Conservation (phyloP, 805 yeast species). For the Metschnikowia proteae region DNA sequence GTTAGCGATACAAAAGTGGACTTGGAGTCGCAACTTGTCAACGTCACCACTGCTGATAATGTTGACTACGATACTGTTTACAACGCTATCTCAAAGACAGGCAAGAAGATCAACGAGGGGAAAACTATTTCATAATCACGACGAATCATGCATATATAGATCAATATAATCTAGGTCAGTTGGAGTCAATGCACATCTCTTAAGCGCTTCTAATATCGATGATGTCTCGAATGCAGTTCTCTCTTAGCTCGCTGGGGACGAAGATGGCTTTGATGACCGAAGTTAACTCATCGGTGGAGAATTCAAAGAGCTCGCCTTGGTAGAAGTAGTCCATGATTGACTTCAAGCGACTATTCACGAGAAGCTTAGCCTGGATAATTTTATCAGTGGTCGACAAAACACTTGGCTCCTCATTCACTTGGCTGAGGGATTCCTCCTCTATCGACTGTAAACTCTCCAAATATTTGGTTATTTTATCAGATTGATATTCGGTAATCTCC, state of each 20-base stretch:
- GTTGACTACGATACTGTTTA: constrained; percentile 75
- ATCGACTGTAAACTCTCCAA: constrained; percentile 15
- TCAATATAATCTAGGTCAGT: neutral
- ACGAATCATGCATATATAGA: neutral
- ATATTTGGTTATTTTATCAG: constrained; percentile 28
- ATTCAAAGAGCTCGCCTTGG: constrained; percentile 49
- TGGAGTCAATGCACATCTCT: neutral
- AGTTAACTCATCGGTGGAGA: constrained; percentile 45
- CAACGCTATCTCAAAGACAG: constrained; percentile 81
- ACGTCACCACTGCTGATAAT: constrained; percentile 55
- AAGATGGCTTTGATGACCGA: constrained; percentile 41
- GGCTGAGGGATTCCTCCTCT: constrained; percentile 9
- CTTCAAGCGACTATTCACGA: constrained; percentile 38
- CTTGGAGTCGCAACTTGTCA: constrained; percentile 76
- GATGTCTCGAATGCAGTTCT: constrained; percentile 44
- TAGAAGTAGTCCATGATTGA: constrained; percentile 48
- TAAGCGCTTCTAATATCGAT: constrained; percentile 36
- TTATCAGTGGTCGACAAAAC: constrained; percentile 15
- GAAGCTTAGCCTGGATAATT: constrained; percentile 28
- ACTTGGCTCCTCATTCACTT: constrained; percentile 8
- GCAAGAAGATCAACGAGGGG: constrained; percentile 76
- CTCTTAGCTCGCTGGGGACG: constrained; percentile 44
- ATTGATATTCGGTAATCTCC: constrained; percentile 37
- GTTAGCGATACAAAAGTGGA: constrained; percentile 72
- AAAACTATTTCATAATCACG: constrained; percentile 26